Evolutionary conservation across 2,329 filamentous ascomycete species (phyloP), one percentile per base, ranked within the genome.

Genomic region (Aspergillus arachidicola): DNA sequence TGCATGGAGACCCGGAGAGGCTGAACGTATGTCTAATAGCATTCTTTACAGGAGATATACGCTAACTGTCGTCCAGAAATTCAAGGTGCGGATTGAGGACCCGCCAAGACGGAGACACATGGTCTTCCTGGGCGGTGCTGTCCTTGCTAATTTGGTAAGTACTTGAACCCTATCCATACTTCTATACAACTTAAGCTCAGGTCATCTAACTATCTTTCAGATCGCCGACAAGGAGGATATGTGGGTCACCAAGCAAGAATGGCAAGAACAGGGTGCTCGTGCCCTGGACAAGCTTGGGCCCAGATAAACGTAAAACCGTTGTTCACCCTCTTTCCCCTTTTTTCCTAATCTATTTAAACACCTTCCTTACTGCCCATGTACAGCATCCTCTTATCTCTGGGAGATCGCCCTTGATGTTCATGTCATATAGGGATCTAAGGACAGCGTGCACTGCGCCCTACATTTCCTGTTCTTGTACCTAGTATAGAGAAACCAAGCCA

Each of bases 41-140:
- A 38, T 46, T 11, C 12, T 34, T 6, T 11, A n/a, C 6, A 45
- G 26, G 28, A n/a, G 21, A 28, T 14, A 38, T 10, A 38, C 30
- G 45, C 46, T 48, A 45, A 65, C 48, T 34, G 65, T 68, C 63
- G 70, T 38, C 34, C 56, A 89, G 89, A 99, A 98, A 89, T 99
- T 99, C 87, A 99, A 98, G 87, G 94, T 99, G 69, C 89, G 95
- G 79, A 98, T 99, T 84, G 95, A 99, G 80, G 95, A 99, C 79
- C 95, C 95, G 58, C 95, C 95, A 38, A 87, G 95, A 81, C 88
- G 95, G 82, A 87, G 94, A 80, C 95, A 99, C 84, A 98, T 99
- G 94, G 95, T 99, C n/a, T 98, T 99, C 86, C 82, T 99, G 61
- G 95, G 95, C 63, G 95, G 95, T 72, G 95, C 95, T 30, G 95